Conservation (phyloP, 1,284 basidiomycete species). For the Ceratobasidium sp. region DNA sequence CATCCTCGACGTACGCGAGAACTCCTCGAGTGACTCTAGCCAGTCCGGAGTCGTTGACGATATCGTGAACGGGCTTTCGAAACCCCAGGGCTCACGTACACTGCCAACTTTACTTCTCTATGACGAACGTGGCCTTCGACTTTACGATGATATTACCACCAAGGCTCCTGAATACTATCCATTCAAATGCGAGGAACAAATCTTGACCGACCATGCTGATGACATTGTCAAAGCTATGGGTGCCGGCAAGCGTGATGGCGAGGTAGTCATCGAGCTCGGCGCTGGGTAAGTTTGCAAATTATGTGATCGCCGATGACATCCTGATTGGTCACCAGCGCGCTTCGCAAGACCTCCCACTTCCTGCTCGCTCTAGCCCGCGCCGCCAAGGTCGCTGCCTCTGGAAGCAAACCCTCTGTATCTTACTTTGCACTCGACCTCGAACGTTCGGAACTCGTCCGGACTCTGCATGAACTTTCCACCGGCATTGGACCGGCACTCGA, state of each 20-base stretch:
- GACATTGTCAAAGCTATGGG: constrained; percentile 77
- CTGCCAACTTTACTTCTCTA: constrained; percentile 90
- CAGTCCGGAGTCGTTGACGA: constrained; percentile 11
- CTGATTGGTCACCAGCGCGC: constrained; percentile 63
- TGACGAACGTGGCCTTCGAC: constrained; percentile 81
- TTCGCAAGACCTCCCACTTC: constrained; percentile 91
- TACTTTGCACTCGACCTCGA: constrained; percentile 97
- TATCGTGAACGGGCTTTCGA: constrained; percentile 66
- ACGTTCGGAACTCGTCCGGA: constrained; percentile 83
- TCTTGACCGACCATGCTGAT: constrained; percentile 67
- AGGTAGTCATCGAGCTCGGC: constrained; percentile 82
- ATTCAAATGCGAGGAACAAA: constrained; percentile 72
- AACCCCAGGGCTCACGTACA: constrained; percentile 65
- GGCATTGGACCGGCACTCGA: constrained; percentile 70
- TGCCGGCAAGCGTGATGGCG: constrained; percentile 60
- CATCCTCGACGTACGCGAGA: constrained; percentile 34
- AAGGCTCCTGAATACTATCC: constrained; percentile 85
- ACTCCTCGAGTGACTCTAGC: not conserved
- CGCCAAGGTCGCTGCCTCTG: constrained; percentile 54
- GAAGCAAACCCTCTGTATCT: constrained; percentile 65
- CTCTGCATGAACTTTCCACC: constrained; percentile 73
- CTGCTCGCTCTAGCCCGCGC: constrained; percentile 74
- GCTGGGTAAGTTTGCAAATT: constrained; percentile 72
- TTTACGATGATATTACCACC: constrained; percentile 88
- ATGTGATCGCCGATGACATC: constrained; percentile 42